Evolutionary conservation across 176 grass and related monocot genomes (phyloP).

Genomic region (Hordeum marinum): DNA sequence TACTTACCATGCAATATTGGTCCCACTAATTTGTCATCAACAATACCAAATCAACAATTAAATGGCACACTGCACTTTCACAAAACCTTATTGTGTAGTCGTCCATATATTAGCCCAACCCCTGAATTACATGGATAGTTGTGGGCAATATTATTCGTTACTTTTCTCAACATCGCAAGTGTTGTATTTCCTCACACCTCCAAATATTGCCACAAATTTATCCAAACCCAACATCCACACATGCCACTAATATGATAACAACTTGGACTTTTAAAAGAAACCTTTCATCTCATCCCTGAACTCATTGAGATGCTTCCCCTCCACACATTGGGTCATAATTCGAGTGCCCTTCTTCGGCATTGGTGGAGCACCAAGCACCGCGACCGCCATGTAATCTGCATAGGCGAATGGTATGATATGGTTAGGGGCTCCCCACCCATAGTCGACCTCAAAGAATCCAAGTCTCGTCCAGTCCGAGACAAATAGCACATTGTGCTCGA

Average conservation of each 20-base stretch:
- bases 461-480: conserved; percentile 72
- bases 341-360: conserved; percentile 41
- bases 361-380: conserved; percentile 48
- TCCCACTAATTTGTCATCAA: too few relatives aligned
- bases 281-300: conserved; percentile 56
- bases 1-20: too few relatives aligned
- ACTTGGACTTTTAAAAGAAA: conserved; percentile 20
- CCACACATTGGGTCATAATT: conserved; percentile 67
- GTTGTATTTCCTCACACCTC: not conserved
- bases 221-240: not conserved
- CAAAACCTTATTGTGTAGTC: too few relatives aligned
- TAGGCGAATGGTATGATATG: conserved; percentile 60
- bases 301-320: conserved; percentile 31
- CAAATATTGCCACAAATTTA: not conserved
- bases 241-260: not conserved
- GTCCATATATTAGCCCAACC: too few relatives aligned
- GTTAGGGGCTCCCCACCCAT: conserved; percentile 56
- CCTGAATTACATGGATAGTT: not conserved
- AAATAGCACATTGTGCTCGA: conserved; percentile 55
- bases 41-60: too few relatives aligned
- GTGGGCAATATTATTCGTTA: not conserved
- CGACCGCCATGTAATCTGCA: conserved; percentile 64
- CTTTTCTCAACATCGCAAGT: not conserved
- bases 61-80: too few relatives aligned
- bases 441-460: conserved; percentile 64